Conservation (phyloP, 2,329 filamentous ascomycete species). For the Colletotrichum sidae region DNA sequence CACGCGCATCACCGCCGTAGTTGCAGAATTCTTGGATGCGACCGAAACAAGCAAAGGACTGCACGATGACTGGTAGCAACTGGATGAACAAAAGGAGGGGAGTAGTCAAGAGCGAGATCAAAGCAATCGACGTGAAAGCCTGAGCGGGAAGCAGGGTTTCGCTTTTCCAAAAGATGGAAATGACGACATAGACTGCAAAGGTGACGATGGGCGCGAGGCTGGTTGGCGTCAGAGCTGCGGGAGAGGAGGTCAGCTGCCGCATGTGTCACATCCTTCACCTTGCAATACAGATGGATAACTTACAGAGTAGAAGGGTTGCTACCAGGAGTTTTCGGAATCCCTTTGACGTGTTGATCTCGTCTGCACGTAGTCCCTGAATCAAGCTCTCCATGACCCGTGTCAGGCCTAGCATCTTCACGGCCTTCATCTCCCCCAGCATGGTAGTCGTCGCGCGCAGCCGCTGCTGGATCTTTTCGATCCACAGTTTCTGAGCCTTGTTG, state of each 20-base stretch:
- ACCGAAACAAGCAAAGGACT: constrained; percentile 38
- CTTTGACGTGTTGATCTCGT: constrained; percentile 45
- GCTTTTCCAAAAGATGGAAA: constrained; percentile 41
- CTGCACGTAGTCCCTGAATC: constrained; percentile 42
- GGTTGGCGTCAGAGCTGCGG: constrained; percentile 38
- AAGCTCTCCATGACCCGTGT: constrained; percentile 40
- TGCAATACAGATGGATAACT: not conserved
- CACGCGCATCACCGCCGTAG: not conserved
- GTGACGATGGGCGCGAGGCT: constrained; percentile 42
- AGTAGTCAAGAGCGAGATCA: constrained; percentile 39
- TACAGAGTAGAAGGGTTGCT: constrained; percentile 40
- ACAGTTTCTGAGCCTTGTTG: constrained; percentile 45
- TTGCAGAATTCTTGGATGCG: constrained; percentile 42
- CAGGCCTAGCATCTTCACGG: constrained; percentile 57
- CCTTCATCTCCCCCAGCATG: constrained; percentile 57
- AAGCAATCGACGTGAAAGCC: constrained; percentile 40
- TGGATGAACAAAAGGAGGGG: constrained; percentile 41
- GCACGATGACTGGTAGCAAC: constrained; percentile 38
- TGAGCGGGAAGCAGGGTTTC: constrained; percentile 40
- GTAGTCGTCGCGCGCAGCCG: constrained; percentile 54
- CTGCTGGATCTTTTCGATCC: constrained; percentile 57
- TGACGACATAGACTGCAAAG: constrained; percentile 43
- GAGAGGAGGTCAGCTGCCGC: not conserved
- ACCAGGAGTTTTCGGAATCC: constrained; percentile 43
- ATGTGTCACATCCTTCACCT: too few species aligned